Evolutionary conservation across 2,329 filamentous ascomycete species (phyloP).

Genomic region (Neurospora sp.): DNA sequence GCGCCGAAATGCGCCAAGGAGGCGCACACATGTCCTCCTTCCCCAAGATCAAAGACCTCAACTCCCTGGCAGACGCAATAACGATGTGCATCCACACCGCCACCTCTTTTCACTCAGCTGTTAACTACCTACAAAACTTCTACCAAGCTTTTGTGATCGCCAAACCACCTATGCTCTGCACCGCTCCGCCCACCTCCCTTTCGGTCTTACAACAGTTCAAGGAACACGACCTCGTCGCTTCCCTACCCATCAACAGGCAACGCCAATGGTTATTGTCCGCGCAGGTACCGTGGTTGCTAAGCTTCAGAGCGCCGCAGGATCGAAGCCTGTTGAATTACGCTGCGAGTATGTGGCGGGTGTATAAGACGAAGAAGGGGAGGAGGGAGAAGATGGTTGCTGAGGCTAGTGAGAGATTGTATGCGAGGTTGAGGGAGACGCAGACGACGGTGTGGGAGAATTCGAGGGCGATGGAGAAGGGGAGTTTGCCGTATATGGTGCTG

Average conservation of each 20-base stretch:
- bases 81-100: constrained; percentile 45
- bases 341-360: constrained; percentile 25
- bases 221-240: constrained; percentile 25
- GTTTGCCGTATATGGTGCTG: constrained; percentile 29
- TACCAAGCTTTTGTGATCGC: constrained; percentile 38
- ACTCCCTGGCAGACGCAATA: constrained; percentile 32
- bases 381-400: constrained; percentile 16
- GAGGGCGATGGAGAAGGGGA: constrained; percentile 23
- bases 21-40: constrained; percentile 31
- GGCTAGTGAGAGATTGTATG: constrained; percentile 21
- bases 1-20: constrained; percentile 27
- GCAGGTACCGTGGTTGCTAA: constrained; percentile 36
- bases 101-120: constrained; percentile 37
- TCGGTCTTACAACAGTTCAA: constrained; percentile 22
- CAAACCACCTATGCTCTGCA: constrained; percentile 31
- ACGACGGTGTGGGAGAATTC: constrained; percentile 23
- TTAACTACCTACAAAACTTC: constrained; percentile 43
- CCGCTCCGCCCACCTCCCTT: constrained; percentile 23
- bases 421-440: constrained; percentile 20
- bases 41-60: constrained; percentile 31
- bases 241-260: constrained; percentile 32
- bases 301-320: constrained; percentile 30
- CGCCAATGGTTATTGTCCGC: constrained; percentile 35
- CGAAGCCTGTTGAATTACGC: constrained; percentile 32
- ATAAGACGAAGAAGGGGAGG: constrained; percentile 15